Evolutionary conservation across 2,329 filamentous ascomycete species (phyloP).

Genomic region (Fusarium brevicatenulatum): DNA sequence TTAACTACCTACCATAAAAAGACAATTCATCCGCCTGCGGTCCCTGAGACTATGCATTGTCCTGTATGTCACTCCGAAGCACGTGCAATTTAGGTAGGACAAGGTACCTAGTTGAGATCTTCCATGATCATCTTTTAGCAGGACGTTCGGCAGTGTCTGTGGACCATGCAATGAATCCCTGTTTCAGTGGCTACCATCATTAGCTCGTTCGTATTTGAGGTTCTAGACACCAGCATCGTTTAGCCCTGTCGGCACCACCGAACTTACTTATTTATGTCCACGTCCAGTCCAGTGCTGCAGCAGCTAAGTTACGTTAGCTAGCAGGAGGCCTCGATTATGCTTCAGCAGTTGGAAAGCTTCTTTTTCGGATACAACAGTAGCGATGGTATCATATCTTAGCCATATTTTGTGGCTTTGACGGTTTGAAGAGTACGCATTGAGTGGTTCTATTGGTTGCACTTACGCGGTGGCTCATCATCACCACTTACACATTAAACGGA

Average conservation of each 20-base stretch:
- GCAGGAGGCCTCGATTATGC: neutral
- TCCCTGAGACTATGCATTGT: neutral
- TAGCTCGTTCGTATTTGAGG: conserved; percentile 7
- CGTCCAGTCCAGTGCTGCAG: neutral
- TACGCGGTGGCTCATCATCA: neutral
- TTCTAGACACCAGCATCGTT: neutral
- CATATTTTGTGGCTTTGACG: neutral
- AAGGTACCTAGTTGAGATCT: neutral
- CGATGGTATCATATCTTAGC: neutral
- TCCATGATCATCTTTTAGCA: neutral
- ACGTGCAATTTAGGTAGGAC: neutral
- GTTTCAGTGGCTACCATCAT: neutral
- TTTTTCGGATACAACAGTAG: neutral
- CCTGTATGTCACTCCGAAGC: neutral
- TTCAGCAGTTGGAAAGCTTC: neutral
- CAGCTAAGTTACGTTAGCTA: neutral
- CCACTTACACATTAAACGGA: neutral
- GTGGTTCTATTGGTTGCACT: neutral
- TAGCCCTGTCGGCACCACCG: conserved; percentile 6
- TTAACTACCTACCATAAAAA: neutral
- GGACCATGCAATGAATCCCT: neutral
- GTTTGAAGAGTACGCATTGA: neutral
- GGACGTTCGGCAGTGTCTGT: neutral
- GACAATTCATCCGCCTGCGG: neutral
- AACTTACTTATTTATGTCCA: neutral